A percentile compares a stretch with the other conserved stretches of the same genome.
Conservation (phyloP, 805 yeast species). For the Starmerella bombicola region DNA sequence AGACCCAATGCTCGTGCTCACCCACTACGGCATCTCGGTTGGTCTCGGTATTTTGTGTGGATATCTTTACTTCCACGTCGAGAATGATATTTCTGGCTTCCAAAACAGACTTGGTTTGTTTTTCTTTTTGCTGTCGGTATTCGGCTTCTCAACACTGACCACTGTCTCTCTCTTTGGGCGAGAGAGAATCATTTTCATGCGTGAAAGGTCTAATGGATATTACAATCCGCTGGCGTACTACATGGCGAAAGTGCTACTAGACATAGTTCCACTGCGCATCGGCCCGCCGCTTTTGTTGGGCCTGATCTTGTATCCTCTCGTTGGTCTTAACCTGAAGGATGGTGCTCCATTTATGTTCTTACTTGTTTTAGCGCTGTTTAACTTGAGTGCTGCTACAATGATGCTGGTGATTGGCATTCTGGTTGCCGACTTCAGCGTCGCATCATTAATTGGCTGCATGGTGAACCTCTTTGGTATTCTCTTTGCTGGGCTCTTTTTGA, state of each 20-base stretch:
- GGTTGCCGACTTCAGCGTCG: conserved; percentile 80
- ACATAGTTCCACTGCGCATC: conserved; percentile 79
- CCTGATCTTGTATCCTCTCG: conserved; percentile 75
- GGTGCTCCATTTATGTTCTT: conserved; percentile 61
- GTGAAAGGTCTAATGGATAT: conserved; percentile 91
- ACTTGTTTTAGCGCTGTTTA: conserved; percentile 63
- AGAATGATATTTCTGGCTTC: conserved; percentile 88
- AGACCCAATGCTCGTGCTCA: conserved; percentile 76
- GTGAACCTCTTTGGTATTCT: conserved; percentile 71
- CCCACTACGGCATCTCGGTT: conserved; percentile 69
- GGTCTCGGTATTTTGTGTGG: conserved; percentile 78
- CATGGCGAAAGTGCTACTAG: conserved; percentile 73
- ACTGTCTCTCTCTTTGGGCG: conserved; percentile 79
- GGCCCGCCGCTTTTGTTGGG: conserved; percentile 81
- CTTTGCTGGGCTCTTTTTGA: conserved; percentile 88
- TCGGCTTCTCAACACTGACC: conserved; percentile 88
- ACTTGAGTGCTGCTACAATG: conserved; percentile 73
- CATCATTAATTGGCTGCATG: conserved; percentile 77
- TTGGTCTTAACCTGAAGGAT: conserved; percentile 71
- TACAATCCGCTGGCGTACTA: conserved; percentile 82
- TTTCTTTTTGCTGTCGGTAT: conserved; percentile 78
- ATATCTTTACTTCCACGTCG: conserved; percentile 63
- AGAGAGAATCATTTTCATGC: conserved; percentile 77
- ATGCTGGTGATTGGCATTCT: conserved; percentile 79
- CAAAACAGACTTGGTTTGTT: conserved; percentile 90